These are phyloP conservation scores for Colletotrichum truncatum DNA, from an alignment of 2,329 filamentous ascomycete genomes.

Conservation along the genomic window DNA sequence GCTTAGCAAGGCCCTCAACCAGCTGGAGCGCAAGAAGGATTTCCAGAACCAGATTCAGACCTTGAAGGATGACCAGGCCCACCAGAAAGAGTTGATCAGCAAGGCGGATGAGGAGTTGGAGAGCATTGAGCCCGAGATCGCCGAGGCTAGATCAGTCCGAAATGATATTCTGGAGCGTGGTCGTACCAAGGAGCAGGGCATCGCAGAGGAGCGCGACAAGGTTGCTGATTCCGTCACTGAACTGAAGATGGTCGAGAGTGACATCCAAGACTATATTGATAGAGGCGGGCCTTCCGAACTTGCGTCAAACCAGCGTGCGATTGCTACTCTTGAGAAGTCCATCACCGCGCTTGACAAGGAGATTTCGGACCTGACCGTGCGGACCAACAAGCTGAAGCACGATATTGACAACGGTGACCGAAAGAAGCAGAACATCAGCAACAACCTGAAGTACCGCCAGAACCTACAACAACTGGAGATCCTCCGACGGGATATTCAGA, in stretches of 20 bases:
- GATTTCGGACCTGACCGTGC: constrained; percentile 70
- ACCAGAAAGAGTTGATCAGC: constrained; percentile 76
- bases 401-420: constrained; percentile 82
- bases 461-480: constrained; percentile 74
- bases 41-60: constrained; percentile 78
- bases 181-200: constrained; percentile 75
- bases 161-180: constrained; percentile 81
- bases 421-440: constrained; percentile 85
- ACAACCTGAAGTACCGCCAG: constrained; percentile 88
- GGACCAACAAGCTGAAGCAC: constrained; percentile 81
- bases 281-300: constrained; percentile 79
- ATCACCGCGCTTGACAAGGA: constrained; percentile 74
- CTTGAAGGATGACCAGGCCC: constrained; percentile 72
- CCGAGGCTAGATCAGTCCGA: constrained; percentile 77
- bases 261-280: constrained; percentile 83
- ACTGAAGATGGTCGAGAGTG: constrained; percentile 77
- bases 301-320: constrained; percentile 72
- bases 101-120: constrained; percentile 78
- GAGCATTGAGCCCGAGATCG: constrained; percentile 77
- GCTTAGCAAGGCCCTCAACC: constrained; percentile 74
- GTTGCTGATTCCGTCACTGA: constrained; percentile 81
- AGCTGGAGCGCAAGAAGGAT: constrained; percentile 83
- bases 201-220: constrained; percentile 75
- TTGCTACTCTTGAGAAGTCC: constrained; percentile 72
- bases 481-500: constrained; percentile 74